phyloP scores from a whole-genome alignment of 768 basidiomycete species.

The Lentinula boryana region DNA sequence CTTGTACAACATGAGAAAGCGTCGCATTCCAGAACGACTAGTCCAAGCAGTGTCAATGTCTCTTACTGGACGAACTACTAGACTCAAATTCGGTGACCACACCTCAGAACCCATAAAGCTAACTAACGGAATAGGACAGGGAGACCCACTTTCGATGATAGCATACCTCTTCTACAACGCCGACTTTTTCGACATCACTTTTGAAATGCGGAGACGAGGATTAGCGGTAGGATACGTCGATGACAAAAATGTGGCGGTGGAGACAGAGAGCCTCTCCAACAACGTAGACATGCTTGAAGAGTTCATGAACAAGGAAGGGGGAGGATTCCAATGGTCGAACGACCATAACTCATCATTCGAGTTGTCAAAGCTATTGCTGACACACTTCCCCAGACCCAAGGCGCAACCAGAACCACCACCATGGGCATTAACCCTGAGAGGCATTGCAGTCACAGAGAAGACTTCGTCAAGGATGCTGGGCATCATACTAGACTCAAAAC shows the following conservation, averaged over 20 bases:
- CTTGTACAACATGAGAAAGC: constrained; percentile 17
- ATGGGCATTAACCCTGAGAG: no score
- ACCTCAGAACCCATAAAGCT: constrained; percentile 12
- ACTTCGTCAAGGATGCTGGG: no score
- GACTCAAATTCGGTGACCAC: constrained; percentile 21
- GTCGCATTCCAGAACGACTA: constrained; percentile 16
- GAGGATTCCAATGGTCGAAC: background rate
- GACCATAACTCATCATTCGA: background rate
- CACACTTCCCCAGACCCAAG: no score
- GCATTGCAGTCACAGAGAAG: no score
- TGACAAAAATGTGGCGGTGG: constrained; percentile 8
- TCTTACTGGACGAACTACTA: constrained; percentile 14
- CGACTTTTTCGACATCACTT: constrained; percentile 12
- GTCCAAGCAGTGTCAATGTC: constrained; percentile 8
- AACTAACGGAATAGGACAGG: constrained; percentile 20
- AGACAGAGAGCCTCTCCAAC: constrained; percentile 4
- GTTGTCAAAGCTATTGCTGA: background rate
- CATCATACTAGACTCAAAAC: no score
- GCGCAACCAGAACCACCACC: no score
- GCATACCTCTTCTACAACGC: constrained; percentile 21
- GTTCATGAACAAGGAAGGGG: constrained; percentile 11
- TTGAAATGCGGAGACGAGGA: background rate
- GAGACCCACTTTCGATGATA: constrained; percentile 18
- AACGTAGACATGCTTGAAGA: constrained; percentile 1
- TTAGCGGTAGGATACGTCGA: constrained; percentile 14